These are phyloP conservation scores for Aeschynomene evenia DNA, from an alignment of 306 rosid genomes.

Conservation along the genomic window DNA sequence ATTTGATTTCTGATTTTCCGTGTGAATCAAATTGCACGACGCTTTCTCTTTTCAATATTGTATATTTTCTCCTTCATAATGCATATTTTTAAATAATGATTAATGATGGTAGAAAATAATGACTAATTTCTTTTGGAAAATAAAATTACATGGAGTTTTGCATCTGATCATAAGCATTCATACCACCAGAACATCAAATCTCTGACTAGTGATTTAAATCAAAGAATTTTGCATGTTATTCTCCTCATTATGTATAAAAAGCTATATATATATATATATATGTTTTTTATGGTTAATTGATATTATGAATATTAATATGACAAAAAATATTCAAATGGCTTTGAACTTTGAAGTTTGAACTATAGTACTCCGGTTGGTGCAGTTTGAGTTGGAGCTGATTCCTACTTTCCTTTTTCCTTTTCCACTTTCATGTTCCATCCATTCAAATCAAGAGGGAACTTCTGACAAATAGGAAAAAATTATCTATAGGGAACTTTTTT, in stretches of 20 bases:
- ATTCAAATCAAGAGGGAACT: not conserved
- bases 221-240: too few relatives aligned
- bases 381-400: not conserved
- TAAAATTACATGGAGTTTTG: too few relatives aligned
- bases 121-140: too few relatives aligned
- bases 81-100: too few relatives aligned
- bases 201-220: too few relatives aligned
- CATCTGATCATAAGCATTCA: too few relatives aligned
- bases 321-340: not conserved
- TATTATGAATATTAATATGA: not conserved
- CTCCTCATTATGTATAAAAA: too few relatives aligned
- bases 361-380: not conserved
- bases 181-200: too few relatives aligned
- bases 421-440: not conserved
- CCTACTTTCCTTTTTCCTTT: not conserved
- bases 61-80: not conserved
- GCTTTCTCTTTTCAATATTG: not conserved
- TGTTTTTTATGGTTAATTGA: not conserved
- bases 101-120: too few relatives aligned
- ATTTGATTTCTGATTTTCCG: conserved; percentile 15
- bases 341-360: not conserved
- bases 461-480: too few relatives aligned
- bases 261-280: too few relatives aligned
- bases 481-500: too few relatives aligned
- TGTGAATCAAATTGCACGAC: conserved; percentile 6